Conservation (phyloP, 495 filamentous ascomycete species). For the Penicillium tannophilum region DNA sequence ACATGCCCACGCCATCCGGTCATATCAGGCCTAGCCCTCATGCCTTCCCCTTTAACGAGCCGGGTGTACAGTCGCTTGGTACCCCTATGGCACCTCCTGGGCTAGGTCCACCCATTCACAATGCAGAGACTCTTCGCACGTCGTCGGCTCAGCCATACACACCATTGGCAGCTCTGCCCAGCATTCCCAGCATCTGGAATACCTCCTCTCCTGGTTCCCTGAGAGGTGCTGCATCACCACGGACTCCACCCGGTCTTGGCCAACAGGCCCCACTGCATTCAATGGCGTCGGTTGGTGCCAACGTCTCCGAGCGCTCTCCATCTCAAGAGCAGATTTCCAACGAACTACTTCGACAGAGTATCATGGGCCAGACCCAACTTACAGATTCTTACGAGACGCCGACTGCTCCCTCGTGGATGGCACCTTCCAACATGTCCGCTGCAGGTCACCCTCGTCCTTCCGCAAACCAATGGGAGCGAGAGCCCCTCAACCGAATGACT, state of each 20-base stretch:
- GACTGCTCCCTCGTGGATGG: conserved; percentile 32
- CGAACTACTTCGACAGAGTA: conserved; percentile 34
- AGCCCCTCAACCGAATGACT: conserved; percentile 19
- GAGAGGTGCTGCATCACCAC: conserved; percentile 35
- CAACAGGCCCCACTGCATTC: conserved; percentile 23
- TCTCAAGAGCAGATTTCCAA: conserved; percentile 33
- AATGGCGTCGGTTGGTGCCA: conserved; percentile 21
- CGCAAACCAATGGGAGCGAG: conserved; percentile 31
- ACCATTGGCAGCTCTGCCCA: conserved; percentile 36
- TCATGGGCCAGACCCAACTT: conserved; percentile 32
- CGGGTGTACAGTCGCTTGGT: conserved; percentile 24
- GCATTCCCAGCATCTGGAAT: conserved; percentile 52
- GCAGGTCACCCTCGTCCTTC: conserved; percentile 22
- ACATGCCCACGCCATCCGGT: conserved; percentile 33
- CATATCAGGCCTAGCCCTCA: conserved; percentile 26
- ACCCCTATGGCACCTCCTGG: conserved; percentile 43
- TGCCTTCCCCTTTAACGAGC: conserved; percentile 28
- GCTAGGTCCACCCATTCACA: conserved; percentile 34
- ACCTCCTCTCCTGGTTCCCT: conserved; percentile 37
- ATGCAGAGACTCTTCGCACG: conserved; percentile 24
- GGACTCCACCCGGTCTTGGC: conserved; percentile 39
- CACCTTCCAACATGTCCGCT: conserved; percentile 22
- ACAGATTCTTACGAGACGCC: conserved; percentile 25
- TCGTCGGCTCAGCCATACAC: conserved; percentile 40
- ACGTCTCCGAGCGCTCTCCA: conserved; percentile 22